Evolutionary conservation across 441 rosid genomes (phyloP), one percentile per base, ranked within the genome.

Genomic region (Pelargonium myrrhifolium): DNA sequence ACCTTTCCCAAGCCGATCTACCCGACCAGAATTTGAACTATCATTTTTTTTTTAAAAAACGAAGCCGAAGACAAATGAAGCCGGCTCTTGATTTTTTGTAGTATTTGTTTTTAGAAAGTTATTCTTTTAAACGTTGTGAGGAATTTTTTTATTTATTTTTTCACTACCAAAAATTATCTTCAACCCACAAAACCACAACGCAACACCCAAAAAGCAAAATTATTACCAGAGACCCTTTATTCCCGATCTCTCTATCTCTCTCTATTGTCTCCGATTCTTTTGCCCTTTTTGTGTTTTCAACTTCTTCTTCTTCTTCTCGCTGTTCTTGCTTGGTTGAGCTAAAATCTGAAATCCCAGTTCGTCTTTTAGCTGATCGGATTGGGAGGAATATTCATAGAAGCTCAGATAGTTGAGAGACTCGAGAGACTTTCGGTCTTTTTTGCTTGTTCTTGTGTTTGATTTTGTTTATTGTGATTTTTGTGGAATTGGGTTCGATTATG

Each of bases 121-220:
- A 0, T 28, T 28, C 3, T 28, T 28, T 28, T 28, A 28, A 28
- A 28, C 31, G 31, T 28, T 28, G 31, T 1, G 31, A 28, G 31
- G 3, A 28, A 28, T 28, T 28, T 28, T 28, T 28, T 2, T 28
- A 2, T 28, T 28, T 24, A 24, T n/a, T n/a, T 28, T 64, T 68
- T 65, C 69, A 31, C 75, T 68, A 53, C 68, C 65, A 68, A 61
- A 66, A 26, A 35, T 20, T 68, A 12, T 9, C 56, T 58, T 28
- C 31, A 28, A 28, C 31, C 31, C 2, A 28, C 31, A 28, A 28
- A 28, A 28, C 31, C 31, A 28, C 31, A 28, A 28, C 31, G 3
- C 31, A 1, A 28, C 31, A 24, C 31, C 31, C n/a, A n/a, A 28
- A 28, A 28, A 28, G 31, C 31, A 28, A 28, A 28, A 28, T 28